These are phyloP conservation scores for Tetrapisispora taiwanensis DNA, from an alignment of 805 yeast species.

Conservation along the genomic window DNA sequence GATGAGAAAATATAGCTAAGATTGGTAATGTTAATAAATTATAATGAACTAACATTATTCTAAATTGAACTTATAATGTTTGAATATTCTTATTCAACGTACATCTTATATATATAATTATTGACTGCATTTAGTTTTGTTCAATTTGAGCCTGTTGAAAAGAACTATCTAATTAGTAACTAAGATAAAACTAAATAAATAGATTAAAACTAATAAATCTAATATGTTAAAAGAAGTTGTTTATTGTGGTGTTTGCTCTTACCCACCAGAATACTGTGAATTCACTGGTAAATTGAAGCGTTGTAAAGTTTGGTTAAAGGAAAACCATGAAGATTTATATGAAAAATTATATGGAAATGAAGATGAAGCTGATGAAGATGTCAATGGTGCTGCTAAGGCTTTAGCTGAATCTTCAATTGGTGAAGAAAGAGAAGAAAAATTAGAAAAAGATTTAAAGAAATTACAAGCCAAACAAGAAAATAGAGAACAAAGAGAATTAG, in stretches of 20 bases:
- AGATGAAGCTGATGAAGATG: slow-evolving; percentile 31
- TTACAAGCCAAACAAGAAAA: slow-evolving; percentile 79
- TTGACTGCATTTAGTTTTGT: too few species aligned
- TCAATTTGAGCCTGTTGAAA: too few species aligned
- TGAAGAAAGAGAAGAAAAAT: slow-evolving; percentile 69
- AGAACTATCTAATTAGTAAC: too few species aligned
- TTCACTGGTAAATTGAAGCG: slow-evolving; percentile 73
- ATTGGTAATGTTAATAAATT: too few species aligned
- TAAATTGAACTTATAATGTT: too few species aligned
- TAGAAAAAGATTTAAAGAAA: slow-evolving; percentile 72
- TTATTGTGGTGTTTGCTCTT: slow-evolving; percentile 73
- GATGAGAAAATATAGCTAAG: too few species aligned
- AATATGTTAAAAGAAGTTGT: slow-evolving; percentile 28
- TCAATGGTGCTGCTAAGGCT: slow-evolving; percentile 23
- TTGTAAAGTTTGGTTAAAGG: slow-evolving; percentile 75
- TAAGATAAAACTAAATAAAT: background rate
- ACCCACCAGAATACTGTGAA: slow-evolving; percentile 89
- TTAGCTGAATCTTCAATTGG: slow-evolving; percentile 49
- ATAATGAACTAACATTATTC: too few species aligned
- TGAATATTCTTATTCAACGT: too few species aligned
- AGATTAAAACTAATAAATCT: background rate
- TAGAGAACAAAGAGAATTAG: slow-evolving; percentile 74
- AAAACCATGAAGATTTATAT: slow-evolving; percentile 46
- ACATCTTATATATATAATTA: too few species aligned
- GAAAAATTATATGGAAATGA: slow-evolving; percentile 48